These are phyloP conservation scores for Ophiostoma ulmi DNA, from an alignment of 2,329 filamentous ascomycete species.

Conservation along the genomic window DNA sequence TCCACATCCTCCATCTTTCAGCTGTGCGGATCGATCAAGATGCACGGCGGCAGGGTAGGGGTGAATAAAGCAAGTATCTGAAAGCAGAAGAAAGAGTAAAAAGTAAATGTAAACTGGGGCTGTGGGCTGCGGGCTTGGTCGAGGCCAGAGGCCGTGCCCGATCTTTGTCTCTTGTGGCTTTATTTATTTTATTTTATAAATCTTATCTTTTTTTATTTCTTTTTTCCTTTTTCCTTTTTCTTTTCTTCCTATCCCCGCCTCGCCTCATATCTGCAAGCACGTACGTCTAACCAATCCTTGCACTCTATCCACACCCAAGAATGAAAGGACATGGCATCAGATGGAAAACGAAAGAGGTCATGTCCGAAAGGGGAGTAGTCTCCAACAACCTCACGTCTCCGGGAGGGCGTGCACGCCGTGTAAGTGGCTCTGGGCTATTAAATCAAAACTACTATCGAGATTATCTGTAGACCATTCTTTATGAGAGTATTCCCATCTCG, in stretches of 20 bases:
- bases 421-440: background rate
- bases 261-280: background rate
- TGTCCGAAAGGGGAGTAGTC: conserved; percentile 2
- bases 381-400: background rate
- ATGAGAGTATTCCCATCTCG: background rate
- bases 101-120: background rate
- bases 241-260: background rate
- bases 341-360: background rate
- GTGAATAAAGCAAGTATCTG: no score
- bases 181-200: no score
- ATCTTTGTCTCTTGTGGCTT: background rate
- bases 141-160: background rate
- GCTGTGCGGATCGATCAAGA: background rate
- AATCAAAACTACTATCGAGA: background rate
- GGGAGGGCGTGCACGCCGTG: background rate
- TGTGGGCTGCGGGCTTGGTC: background rate
- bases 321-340: background rate
- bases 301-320: background rate
- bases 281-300: background rate
- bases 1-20: conserved; percentile 6
- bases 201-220: background rate
- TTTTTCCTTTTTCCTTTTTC: background rate
- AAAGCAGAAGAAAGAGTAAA: background rate
- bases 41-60: background rate
- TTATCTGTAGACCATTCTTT: background rate